These are phyloP conservation scores for Schizochytrium sp. DNA, from an alignment of 108 stramenopile species.

Conservation along the genomic window DNA sequence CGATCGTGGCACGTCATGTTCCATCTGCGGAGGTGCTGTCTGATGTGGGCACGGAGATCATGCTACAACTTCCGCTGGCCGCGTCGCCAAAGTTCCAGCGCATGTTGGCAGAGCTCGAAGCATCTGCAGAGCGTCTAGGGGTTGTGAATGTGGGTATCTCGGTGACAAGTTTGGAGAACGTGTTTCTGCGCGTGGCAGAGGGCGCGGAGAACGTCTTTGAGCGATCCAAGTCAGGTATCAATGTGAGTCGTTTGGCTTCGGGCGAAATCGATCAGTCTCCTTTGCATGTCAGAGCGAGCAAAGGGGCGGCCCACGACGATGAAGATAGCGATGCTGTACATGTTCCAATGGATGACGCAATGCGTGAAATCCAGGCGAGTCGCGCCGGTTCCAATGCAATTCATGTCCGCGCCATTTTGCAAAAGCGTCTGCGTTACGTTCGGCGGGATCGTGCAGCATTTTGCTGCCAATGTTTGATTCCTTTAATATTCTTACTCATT, in stretches of 20 bases:
- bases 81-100: neutral
- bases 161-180: slow-evolving; percentile 45
- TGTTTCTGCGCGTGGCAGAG: slow-evolving; percentile 36
- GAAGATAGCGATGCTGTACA: neutral
- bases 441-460: slow-evolving; percentile 39
- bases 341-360: neutral
- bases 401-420: slow-evolving; percentile 47
- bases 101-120: neutral
- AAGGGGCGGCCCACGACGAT: no score
- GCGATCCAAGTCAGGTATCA: neutral
- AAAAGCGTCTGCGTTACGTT: slow-evolving; percentile 44
- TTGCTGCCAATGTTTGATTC: slow-evolving; percentile 51
- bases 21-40: neutral
- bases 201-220: neutral
- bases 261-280: neutral
- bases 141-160: slow-evolving; percentile 31
- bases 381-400: neutral
- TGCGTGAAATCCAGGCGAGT: neutral
- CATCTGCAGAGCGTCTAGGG: slow-evolving; percentile 25
- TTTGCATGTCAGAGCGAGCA: neutral
- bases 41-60: slow-evolving; percentile 9
- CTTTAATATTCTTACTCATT: slow-evolving; percentile 44
- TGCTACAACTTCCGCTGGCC: neutral
- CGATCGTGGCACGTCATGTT: neutral
- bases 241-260: neutral